A percentile compares a stretch with the other conserved stretches of the same genome.
These are phyloP conservation scores for Trametes polyzona DNA, from an alignment of 1,284 basidiomycete species.

Conservation along the genomic window DNA sequence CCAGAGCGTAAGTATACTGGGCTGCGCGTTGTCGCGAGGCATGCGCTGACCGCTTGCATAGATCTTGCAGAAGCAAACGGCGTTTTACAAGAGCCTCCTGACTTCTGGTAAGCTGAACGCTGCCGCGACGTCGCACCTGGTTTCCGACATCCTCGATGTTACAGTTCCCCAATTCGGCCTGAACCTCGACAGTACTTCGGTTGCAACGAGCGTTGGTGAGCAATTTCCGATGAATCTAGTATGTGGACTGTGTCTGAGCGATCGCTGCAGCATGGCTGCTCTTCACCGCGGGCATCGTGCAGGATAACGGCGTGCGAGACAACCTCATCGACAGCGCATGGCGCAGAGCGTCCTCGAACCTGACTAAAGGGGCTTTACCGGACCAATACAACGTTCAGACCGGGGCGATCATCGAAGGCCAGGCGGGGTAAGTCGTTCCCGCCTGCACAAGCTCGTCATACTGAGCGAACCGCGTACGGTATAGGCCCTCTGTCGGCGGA, in stretches of 20 bases:
- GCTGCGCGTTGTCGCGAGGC: background rate
- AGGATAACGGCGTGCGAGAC: conserved; percentile 21
- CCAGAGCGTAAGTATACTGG: conserved; percentile 22
- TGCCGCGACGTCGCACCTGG: background rate
- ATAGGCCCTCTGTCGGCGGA: conserved; percentile 20
- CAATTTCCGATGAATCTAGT: background rate
- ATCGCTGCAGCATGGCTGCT: conserved; percentile 25
- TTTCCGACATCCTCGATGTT: background rate
- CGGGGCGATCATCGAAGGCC: conserved; percentile 3
- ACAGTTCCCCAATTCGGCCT: conserved; percentile 15
- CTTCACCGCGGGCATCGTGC: conserved; percentile 28
- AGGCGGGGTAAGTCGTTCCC: conserved; percentile 8
- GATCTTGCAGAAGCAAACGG: conserved; percentile 21
- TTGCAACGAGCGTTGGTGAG: background rate
- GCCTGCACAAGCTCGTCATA: background rate
- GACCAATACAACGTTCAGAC: conserved; percentile 18
- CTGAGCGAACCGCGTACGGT: background rate
- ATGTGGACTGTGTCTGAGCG: background rate
- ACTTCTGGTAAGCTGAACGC: background rate
- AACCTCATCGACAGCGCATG: conserved; percentile 22
- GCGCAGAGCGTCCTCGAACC: conserved; percentile 24
- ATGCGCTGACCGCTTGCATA: background rate
- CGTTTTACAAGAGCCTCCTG: conserved; percentile 17
- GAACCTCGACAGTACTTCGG: background rate
- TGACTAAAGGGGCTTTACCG: conserved; percentile 21